Evolutionary conservation across 768 basidiomycete species (phyloP), one percentile per base, ranked within the genome.

Genomic region (Rubroboletus pulcherrimus): DNA sequence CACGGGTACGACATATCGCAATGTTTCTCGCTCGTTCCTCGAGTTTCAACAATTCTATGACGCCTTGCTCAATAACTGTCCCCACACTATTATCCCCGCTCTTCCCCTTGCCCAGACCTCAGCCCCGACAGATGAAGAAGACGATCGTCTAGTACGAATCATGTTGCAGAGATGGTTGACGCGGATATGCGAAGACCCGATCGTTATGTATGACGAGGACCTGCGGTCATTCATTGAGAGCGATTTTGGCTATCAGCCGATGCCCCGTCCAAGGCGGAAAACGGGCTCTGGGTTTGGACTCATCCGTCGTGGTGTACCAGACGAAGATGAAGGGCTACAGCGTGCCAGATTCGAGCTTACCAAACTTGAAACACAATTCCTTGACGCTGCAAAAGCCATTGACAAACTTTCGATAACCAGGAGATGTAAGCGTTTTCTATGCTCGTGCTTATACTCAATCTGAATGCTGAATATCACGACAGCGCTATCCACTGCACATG

Each of bases 41-140:
- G 97, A 99, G 71, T 98, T 97, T 71, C 89, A 93, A 69, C 84
- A 90, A 59, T 93, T 98, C 72, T 93, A 94, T 63, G 93, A 97
- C 46, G 82, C 94, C 46, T 81, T 96, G 63, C 82, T 93, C 31
- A 82, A 87, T 64, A 93, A 83, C 71, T 95, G 92, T 69, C 97
- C 97, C 0, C 97, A 98, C 67, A 96, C 95, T 29, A 97, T 99
- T 63, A 80, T 98, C 15, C 93, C 97, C 8, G 97, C 97, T 5
- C 80, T 99, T 14, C 97, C 97, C 1, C 80, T 98, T n/a, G 84
- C 95, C 0, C 93, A 96, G 62, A 98, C 95, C 0, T 98, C 95
- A 12, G 97, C 97, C 3, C 89, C 93, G 26, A 94, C 93, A 12
- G 97, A 98, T 66, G 97, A 98, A 74, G 97, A 98, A 73, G 97